phyloP scores from a whole-genome alignment of 768 basidiomycete genomes.

The Psilocybe sp. region DNA sequence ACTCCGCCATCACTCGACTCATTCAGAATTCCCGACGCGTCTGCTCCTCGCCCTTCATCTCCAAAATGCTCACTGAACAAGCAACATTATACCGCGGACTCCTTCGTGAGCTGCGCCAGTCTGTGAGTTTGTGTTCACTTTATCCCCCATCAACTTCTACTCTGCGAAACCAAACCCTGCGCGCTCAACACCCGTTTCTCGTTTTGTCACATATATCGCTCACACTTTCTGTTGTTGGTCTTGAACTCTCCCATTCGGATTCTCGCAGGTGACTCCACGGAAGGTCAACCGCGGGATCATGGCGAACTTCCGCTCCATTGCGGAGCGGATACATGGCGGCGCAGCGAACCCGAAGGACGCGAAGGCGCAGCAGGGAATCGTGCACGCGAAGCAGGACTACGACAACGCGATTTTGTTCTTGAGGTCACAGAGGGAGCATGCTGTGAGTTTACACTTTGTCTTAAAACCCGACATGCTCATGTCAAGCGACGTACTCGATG shows the following conservation, averaged over 20 bases:
- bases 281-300: slow-evolving; percentile 41
- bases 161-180: no score
- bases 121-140: slow-evolving; percentile 32
- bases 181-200: no score
- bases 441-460: slow-evolving; percentile 42
- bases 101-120: slow-evolving; percentile 51
- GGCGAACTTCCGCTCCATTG: slow-evolving; percentile 51
- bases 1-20: no score
- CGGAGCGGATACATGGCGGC: slow-evolving; percentile 37
- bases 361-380: slow-evolving; percentile 3
- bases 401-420: slow-evolving; percentile 66
- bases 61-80: slow-evolving; percentile 29
- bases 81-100: slow-evolving; percentile 45
- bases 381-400: slow-evolving; percentile 42
- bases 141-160: background rate
- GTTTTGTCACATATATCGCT: no score
- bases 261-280: slow-evolving; percentile 25
- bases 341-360: no score
- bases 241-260: background rate
- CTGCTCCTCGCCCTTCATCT: background rate
- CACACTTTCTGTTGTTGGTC: background rate
- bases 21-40: background rate
- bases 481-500: background rate
- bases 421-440: slow-evolving; percentile 70
- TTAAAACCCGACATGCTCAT: background rate